Base-by-base conservation (phyloP, 345 rosid genomes). In the Carallia pectinifolia region DNA sequence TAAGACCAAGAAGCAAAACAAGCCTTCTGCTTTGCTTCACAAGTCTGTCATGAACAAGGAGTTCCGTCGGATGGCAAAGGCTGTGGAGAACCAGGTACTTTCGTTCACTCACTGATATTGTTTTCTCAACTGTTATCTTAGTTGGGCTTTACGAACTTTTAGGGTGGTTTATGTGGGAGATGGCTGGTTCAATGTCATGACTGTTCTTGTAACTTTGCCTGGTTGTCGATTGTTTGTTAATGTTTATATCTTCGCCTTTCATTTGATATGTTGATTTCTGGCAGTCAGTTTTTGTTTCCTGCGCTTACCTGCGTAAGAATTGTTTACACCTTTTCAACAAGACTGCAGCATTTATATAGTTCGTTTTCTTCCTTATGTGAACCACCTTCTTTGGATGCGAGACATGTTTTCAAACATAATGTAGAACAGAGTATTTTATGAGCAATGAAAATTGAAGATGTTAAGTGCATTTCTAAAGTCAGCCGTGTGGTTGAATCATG, bases 1-100 rank as follows among this genome's bases (percentile, higher is more conserved):
- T 19, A 94, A 90, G 90, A 87, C 92, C 68, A 94, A 85, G 89
- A 86, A 81, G 65, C 87, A 86, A 67, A 82, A 80, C 78, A 85
- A 85, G 27, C 87, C 87, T 44, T 59, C 85, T 27, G 64, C 77
- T 55, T 73, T 84, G 71, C 81, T 85, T 71, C 89, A 87, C 77
- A 86, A 82, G 72, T 82, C 83, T 65, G 83, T 77, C 64, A 77
- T 88, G 84, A 87, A 81, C 81, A 90, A 88, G 82, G 92, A 87
- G 70, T 88, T 90, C 77, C 74, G 82, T 0, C 75, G 89, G 73
- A 87, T 90, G 93, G 83, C 88, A 3, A 90, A 90, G 80, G 88
- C 85, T 70, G 90, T 88, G 50, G 70, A 40, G 8, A 90, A 81
- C 81, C 91, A 86, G 88, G 93, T 88, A 80, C 38, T 19, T 47